Evolutionary conservation across 2,329 filamentous ascomycete species (phyloP), one percentile per base, ranked within the genome.

Genomic region (Talaromyces sp.): DNA sequence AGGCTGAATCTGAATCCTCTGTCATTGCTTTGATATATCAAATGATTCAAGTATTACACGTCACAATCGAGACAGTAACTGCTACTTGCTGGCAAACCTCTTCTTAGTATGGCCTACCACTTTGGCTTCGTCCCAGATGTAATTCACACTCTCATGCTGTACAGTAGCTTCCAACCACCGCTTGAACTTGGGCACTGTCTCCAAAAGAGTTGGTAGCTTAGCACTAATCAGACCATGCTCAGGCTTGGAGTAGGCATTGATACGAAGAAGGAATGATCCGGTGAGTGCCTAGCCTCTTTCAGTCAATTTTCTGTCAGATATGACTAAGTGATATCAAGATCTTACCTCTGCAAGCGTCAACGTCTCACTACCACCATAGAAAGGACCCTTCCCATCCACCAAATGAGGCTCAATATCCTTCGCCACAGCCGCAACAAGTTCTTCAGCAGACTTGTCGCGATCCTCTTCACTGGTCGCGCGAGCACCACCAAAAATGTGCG

Each of bases 381-480:
- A 89, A 0, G 85, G 85, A 0, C 71, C 71, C 40, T 69, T 64
- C 48, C 66, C 64, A 1, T 69, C 74, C 0, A 79, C 79, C 25
- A 95, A 75, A 37, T 90, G 73, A 1, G 88, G 88, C 73, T 92
- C 89, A 57, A 94, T 75, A 66, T 93, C 88, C 74, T 87, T 89
- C 55, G 79, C 77, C 1, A 89, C 73, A 1, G 76, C 77, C 1
- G 76, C 78, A 2, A 87, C 75, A n/a, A 84, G 74, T 8, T 80
- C 80, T 21, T 80, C 72, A 0, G 72, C 76, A 2, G 81, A 67
- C 2, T 73, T 74, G 1, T 80, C 77, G 5, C 78, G 76, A 48
- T 85, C 84, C 5, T 75, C 79, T 1, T 79, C 72, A 15, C 70
- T 67, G 48, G 78, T 75, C 0, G 81, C 75, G 5, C 77, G 70